phyloP scores from a whole-genome alignment of 2,329 filamentous ascomycete species.

The Xylaria digitata region DNA sequence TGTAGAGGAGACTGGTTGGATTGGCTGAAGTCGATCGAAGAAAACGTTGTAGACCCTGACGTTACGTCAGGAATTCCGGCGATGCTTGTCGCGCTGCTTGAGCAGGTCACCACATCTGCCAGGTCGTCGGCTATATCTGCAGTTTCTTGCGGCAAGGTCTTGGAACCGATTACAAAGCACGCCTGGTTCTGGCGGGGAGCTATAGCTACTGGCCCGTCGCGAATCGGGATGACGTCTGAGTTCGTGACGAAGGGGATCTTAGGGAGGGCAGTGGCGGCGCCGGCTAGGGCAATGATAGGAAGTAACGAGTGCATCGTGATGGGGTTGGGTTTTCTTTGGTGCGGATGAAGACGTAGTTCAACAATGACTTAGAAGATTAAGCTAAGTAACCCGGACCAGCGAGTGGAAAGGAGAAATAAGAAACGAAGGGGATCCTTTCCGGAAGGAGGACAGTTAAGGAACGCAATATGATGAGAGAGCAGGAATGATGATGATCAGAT shows the following conservation, averaged over 20 bases:
- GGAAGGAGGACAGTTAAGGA: constrained; percentile 26
- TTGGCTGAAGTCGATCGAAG: constrained; percentile 65
- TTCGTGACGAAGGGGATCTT: constrained; percentile 42
- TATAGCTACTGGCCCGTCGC: not conserved
- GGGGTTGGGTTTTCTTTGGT: not conserved
- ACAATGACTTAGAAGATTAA: constrained; percentile 13
- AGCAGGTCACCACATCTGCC: constrained; percentile 61
- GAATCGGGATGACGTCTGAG: constrained; percentile 33
- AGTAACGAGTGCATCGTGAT: constrained; percentile 33
- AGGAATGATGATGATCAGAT: constrained; percentile 5
- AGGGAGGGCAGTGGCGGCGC: constrained; percentile 36
- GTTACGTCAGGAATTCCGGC: constrained; percentile 67
- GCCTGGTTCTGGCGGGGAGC: constrained; percentile 16
- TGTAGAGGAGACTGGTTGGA: constrained; percentile 61
- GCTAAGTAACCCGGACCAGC: constrained; percentile 29
- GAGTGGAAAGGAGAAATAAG: constrained; percentile 36
- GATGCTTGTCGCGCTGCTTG: constrained; percentile 59
- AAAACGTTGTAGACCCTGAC: constrained; percentile 63
- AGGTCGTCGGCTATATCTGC: constrained; percentile 57
- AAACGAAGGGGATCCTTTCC: constrained; percentile 37
- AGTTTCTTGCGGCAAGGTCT: constrained; percentile 63
- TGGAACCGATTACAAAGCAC: constrained; percentile 66
- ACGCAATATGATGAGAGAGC: not conserved
- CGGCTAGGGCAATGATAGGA: constrained; percentile 34
- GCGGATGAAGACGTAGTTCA: constrained; percentile 3